phyloP scores from a whole-genome alignment of 2,329 filamentous ascomycete species.

The Aspergillus brunneoviolaceus region DNA sequence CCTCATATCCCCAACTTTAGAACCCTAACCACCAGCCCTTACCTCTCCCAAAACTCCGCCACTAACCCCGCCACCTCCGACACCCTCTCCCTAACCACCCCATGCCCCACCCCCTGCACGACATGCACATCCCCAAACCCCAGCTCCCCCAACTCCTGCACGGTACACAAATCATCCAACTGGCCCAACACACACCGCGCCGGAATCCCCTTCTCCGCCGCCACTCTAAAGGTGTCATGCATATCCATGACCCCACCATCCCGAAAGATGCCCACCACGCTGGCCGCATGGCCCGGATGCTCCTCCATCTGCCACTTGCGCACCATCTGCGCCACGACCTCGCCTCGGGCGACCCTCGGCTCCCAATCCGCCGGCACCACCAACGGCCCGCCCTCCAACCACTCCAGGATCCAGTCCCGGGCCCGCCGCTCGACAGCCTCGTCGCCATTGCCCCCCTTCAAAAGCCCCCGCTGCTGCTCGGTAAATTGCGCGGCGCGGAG shows the following conservation, averaged over 20 bases:
- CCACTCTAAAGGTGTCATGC: conserved; percentile 33
- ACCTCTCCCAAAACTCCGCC: conserved; percentile 23
- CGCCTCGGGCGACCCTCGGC: conserved; percentile 40
- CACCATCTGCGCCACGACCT: conserved; percentile 51
- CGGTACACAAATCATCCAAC: conserved; percentile 36
- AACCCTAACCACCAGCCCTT: no score
- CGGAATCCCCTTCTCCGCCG: conserved; percentile 25
- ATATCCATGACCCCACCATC: conserved; percentile 47
- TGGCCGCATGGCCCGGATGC: conserved; percentile 48
- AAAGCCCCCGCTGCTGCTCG: conserved; percentile 17
- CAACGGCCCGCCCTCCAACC: conserved; percentile 47
- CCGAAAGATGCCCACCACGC: conserved; percentile 49
- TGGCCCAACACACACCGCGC: conserved; percentile 38
- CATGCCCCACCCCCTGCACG: conserved; percentile 42
- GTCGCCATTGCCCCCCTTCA: conserved; percentile 21
- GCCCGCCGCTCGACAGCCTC: conserved; percentile 32
- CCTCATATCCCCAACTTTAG: conserved; percentile 23
- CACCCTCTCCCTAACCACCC: conserved; percentile 39
- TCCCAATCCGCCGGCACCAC: conserved; percentile 48
- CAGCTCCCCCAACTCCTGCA: conserved; percentile 31
- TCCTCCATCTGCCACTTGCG: conserved; percentile 50
- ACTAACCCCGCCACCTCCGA: conserved; percentile 39
- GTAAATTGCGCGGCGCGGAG: conserved; percentile 31
- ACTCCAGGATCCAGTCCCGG: conserved; percentile 38
- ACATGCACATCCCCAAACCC: conserved; percentile 40